These are phyloP conservation scores for Schizochytrium sp. DNA, from an alignment of 108 stramenopile species.

Conservation along the genomic window DNA sequence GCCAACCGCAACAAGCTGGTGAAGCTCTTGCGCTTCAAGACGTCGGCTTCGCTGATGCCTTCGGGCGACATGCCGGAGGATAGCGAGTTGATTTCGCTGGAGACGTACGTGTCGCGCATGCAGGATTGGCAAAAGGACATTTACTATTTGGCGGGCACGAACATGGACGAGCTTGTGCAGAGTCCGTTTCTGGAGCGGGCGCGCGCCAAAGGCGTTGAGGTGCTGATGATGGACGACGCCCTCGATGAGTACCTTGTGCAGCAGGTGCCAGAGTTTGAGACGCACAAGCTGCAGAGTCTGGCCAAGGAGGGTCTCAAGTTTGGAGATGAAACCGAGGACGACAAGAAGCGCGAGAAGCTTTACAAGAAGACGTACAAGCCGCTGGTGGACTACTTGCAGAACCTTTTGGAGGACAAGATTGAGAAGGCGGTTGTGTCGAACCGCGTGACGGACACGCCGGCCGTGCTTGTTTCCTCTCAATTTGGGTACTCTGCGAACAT, in stretches of 20 bases:
- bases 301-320: conserved; percentile 92
- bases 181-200: conserved; percentile 87
- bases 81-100: conserved; percentile 62
- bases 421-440: conserved; percentile 75
- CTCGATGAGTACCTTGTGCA: conserved; percentile 87
- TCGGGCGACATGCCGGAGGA: conserved; percentile 49
- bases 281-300: conserved; percentile 76
- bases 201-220: conserved; percentile 82
- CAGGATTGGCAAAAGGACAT: conserved; percentile 98
- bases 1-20: conserved; percentile 77
- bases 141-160: conserved; percentile 83
- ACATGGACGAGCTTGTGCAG: conserved; percentile 64
- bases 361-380: conserved; percentile 91
- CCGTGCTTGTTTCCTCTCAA: conserved; percentile 78
- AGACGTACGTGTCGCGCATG: conserved; percentile 84
- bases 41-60: conserved; percentile 49
- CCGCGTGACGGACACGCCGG: conserved; percentile 77
- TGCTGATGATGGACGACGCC: conserved; percentile 83
- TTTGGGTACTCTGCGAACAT: conserved; percentile 95
- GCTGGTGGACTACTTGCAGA: conserved; percentile 87
- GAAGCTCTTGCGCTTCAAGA: conserved; percentile 89
- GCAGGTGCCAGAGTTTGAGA: conserved; percentile 61
- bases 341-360: conserved; percentile 75
- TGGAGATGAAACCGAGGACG: conserved; percentile 86
- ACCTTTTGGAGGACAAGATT: conserved; percentile 72